These are phyloP conservation scores for Penicillium robsamsonii DNA, from an alignment of 495 filamentous ascomycete genomes.

Conservation along the genomic window DNA sequence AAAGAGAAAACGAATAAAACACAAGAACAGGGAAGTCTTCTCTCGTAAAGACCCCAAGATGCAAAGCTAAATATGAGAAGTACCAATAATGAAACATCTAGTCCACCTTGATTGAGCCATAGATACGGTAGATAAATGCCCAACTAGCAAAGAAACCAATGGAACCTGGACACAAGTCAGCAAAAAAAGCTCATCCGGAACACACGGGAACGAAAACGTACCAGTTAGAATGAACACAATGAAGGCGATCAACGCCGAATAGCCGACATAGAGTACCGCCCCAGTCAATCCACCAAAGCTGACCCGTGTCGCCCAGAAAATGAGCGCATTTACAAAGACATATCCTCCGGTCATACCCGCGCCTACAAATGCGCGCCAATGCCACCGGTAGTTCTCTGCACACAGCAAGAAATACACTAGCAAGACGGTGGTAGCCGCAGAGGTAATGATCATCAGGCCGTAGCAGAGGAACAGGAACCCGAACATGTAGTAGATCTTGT, in stretches of 20 bases:
- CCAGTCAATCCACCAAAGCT: conserved; percentile 80
- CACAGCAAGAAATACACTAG: conserved; percentile 94
- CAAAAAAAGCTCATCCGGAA: conserved; percentile 13
- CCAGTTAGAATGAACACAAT: conserved; percentile 92
- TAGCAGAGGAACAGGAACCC: conserved; percentile 98
- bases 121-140: conserved; percentile 91
- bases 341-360: conserved; percentile 86
- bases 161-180: conserved; percentile 56
- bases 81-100: conserved; percentile 35
- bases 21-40: not conserved
- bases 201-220: conserved; percentile 45
- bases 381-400: conserved; percentile 97
- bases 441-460: conserved; percentile 94
- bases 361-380: conserved; percentile 89
- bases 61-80: conserved; percentile 5
- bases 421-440: conserved; percentile 84
- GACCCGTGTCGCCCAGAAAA: conserved; percentile 85
- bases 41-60: not conserved
- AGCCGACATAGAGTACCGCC: conserved; percentile 89
- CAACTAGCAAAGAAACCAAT: conserved; percentile 96
- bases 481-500: conserved; percentile 99
- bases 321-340: conserved; percentile 81
- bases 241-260: conserved; percentile 84
- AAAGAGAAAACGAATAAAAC: not conserved
- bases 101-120: conserved; percentile 94